phyloP scores from a whole-genome alignment of 306 rosid species.

The Medicago arabica region DNA sequence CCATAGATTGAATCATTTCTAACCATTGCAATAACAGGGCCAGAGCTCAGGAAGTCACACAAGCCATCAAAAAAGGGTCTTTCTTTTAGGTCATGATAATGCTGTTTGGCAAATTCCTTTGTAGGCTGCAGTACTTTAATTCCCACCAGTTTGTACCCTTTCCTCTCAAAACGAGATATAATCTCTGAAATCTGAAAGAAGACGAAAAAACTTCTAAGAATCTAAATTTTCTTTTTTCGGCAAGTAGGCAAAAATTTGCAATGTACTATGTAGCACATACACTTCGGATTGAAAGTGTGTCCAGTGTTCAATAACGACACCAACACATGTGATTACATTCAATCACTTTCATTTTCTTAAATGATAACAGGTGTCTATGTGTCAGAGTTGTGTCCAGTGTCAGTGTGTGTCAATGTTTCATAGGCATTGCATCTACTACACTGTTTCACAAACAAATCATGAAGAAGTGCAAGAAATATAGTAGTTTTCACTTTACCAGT shows the following conservation, averaged over 20 bases:
- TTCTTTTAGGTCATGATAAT: conserved; percentile 88
- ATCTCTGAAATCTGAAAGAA: conserved; percentile 81
- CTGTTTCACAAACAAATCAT: conserved; percentile 32
- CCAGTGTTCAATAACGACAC: neutral
- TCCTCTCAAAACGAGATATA: conserved; percentile 87
- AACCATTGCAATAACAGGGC: conserved; percentile 96
- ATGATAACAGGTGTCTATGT: neutral
- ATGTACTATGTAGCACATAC: neutral
- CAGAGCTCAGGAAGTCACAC: conserved; percentile 92
- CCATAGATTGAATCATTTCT: conserved; percentile 46
- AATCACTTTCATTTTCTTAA: neutral
- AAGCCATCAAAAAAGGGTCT: conserved; percentile 93
- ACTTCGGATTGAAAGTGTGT: neutral
- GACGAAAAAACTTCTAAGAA: neutral
- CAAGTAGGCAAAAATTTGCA: conserved; percentile 11
- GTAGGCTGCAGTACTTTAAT: conserved; percentile 82
- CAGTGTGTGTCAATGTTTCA: neutral
- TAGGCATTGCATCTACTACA: neutral
- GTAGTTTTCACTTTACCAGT: conserved; percentile 61
- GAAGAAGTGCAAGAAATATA: conserved; percentile 32
- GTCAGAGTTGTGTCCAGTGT: neutral
- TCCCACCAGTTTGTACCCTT: conserved; percentile 91
- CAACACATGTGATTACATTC: neutral
- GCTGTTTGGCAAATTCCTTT: conserved; percentile 84
- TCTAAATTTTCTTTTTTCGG: neutral